Percentiles rank a stretch among this genome's conserved stretches.
phyloP scores from a whole-genome alignment of 2,329 filamentous ascomycete species.

The Trichophyton benhamiae region DNA sequence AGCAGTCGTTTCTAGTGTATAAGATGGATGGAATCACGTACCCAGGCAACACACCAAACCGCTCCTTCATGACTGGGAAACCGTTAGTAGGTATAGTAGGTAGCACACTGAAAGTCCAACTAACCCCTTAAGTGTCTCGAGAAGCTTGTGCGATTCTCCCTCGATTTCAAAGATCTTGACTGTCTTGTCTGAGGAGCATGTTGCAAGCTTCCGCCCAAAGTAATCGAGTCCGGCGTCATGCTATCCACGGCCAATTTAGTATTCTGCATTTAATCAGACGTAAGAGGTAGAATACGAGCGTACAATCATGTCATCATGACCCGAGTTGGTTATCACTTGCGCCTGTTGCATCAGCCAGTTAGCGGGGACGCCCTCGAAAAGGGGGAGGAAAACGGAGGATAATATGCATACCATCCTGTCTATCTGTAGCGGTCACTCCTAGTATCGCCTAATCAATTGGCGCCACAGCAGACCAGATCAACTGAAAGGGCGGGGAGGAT shows the following conservation, averaged over 20 bases:
- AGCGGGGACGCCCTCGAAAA: not conserved
- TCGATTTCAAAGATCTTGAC: constrained; percentile 99
- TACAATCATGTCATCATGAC: constrained; percentile 99
- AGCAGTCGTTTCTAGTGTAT: not conserved
- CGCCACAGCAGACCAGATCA: not conserved
- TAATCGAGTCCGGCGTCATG: constrained; percentile 98
- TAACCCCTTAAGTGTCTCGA: constrained; percentile 90
- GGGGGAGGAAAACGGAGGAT: not conserved
- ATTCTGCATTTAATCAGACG: not conserved
- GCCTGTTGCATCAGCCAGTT: constrained; percentile 36
- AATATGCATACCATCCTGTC: not conserved
- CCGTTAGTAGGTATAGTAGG: not conserved
- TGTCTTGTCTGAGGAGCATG: constrained; percentile 93
- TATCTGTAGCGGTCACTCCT: not conserved
- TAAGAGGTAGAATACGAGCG: constrained; percentile 29
- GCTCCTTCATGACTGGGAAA: constrained; percentile 74
- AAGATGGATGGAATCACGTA: constrained; percentile 22
- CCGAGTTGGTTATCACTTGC: constrained; percentile 71
- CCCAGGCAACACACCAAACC: constrained; percentile 95
- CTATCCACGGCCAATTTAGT: constrained; percentile 34
- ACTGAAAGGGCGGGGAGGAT: not conserved
- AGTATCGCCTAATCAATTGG: not conserved
- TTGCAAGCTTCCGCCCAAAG: constrained; percentile 90
- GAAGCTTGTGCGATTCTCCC: constrained; percentile 74
- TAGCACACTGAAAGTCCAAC: constrained; percentile 8